These are phyloP conservation scores for Coelastrella sp. DNA, from an alignment of 139 green algal species.

Conservation along the genomic window DNA sequence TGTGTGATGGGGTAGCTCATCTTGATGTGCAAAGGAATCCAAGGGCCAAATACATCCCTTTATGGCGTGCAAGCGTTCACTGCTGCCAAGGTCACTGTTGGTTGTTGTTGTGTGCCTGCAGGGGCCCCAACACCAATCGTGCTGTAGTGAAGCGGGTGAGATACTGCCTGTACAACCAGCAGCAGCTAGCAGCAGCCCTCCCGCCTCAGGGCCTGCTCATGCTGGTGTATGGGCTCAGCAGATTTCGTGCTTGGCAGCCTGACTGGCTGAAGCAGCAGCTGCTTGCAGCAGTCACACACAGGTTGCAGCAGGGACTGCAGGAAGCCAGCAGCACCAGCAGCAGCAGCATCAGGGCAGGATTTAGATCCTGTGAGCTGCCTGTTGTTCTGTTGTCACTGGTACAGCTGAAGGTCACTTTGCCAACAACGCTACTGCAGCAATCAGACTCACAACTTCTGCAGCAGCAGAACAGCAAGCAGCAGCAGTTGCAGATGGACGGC, in stretches of 20 bases:
- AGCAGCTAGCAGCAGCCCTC: neutral
- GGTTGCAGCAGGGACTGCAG: neutral
- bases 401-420: constrained; percentile 1
- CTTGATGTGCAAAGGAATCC: neutral
- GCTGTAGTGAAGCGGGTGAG: neutral
- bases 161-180: neutral
- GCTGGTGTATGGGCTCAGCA: constrained; percentile 3
- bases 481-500: neutral
- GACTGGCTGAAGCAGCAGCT: constrained; percentile 12
- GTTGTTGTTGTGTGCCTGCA: neutral
- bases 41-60: neutral
- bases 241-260: neutral
- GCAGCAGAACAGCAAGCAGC: neutral
- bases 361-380: neutral
- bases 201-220: constrained; percentile 25
- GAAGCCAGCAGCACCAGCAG: neutral
- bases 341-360: neutral
- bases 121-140: neutral
- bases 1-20: neutral
- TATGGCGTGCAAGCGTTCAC: neutral
- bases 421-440: constrained; percentile 13
- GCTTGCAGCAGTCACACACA: constrained; percentile 6
- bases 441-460: neutral
- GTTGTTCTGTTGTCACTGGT: neutral
- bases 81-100: neutral